phyloP scores from a whole-genome alignment of 2,329 filamentous ascomycete species.

The Apiospora koreana region DNA sequence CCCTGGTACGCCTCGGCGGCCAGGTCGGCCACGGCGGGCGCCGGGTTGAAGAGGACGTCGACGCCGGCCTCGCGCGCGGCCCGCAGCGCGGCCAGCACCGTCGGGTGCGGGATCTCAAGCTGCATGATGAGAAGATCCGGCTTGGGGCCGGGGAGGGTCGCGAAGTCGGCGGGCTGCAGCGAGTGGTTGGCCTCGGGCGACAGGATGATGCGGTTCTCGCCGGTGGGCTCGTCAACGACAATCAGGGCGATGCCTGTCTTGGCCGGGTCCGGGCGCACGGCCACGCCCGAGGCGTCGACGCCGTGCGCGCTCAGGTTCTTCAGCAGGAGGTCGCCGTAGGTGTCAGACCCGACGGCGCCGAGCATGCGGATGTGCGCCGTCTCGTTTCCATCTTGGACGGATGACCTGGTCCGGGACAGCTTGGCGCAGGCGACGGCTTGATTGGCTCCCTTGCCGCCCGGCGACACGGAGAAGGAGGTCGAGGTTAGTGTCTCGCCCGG shows the following conservation, averaged over 20 bases:
- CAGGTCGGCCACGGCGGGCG: constrained; percentile 66
- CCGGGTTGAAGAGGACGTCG: constrained; percentile 79
- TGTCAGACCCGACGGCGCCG: constrained; percentile 71
- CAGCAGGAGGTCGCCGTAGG: constrained; percentile 63
- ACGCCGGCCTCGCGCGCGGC: constrained; percentile 50
- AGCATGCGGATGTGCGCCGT: constrained; percentile 64
- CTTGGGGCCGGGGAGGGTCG: constrained; percentile 31
- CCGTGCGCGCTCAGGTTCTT: constrained; percentile 60
- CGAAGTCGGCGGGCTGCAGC: constrained; percentile 39
- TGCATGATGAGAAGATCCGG: constrained; percentile 74
- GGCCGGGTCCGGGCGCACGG: constrained; percentile 35
- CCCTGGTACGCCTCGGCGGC: constrained; percentile 66
- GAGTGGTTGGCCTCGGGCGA: constrained; percentile 70
- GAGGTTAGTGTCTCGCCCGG: constrained; percentile 88
- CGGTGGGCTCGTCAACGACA: constrained; percentile 70
- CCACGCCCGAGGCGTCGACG: constrained; percentile 60
- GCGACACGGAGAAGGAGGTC: constrained; percentile 74
- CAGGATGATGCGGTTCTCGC: constrained; percentile 77
- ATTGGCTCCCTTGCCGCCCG: constrained; percentile 94
- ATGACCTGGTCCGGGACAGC: constrained; percentile 62
- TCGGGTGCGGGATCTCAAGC: constrained; percentile 72
- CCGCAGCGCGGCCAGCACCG: constrained; percentile 62
- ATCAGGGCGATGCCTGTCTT: constrained; percentile 75
- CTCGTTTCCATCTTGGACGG: constrained; percentile 27
- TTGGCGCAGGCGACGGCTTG: constrained; percentile 89